Evolutionary conservation across 1,139 yeast species (phyloP), one percentile per base, ranked within the genome.

Genomic region (Geotrichum cucujoidarum): DNA sequence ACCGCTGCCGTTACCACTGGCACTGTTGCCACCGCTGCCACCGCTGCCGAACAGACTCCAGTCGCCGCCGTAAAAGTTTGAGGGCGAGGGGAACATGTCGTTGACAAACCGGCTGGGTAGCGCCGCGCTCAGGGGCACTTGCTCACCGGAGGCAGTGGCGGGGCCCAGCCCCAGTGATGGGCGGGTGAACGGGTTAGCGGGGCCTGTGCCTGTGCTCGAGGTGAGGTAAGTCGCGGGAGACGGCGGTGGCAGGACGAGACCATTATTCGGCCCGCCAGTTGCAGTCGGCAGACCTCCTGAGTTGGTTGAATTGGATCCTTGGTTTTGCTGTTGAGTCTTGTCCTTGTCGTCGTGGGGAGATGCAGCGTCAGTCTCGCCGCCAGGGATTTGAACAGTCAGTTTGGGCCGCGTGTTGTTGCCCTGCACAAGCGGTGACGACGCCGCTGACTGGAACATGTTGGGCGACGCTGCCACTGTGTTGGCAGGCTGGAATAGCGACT

Each of bases 81-180:
- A 65, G 4, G 74, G 74, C 37, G 72, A 68, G 2, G 71, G 71
- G 8, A 70, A 56, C 47, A 66, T 55, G 39, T 70, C 74, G 41
- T 60, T 62, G 45, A 70, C 61, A 47, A 65, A 68, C 22, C 68
- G 60, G 20, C 66, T 60, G 17, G 74, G 72, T 27, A 69, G 55
- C 4, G 68, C 63, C 4, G 72, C 71, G 3, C 71, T 61, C 16
- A 67, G 48, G 3, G 73, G 72, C 1, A 72, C 69, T 49, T 67
- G 71, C 44, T 69, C 72, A 1, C 68, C 64, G 6, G 36, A 16
- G 5, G 8, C 22, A 42, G 56, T 57, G 20, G 48, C 30, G n/a
- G 54, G 53, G 17, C 14, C 20, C 13, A 21, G 16, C 17, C 36
- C 7, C 29, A 56, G 49, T 3, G 59, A 62, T 8, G 59, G 65